These are phyloP conservation scores for Tuctoria greenei DNA, from an alignment of 176 grass and related monocot genomes.

Conservation along the genomic window DNA sequence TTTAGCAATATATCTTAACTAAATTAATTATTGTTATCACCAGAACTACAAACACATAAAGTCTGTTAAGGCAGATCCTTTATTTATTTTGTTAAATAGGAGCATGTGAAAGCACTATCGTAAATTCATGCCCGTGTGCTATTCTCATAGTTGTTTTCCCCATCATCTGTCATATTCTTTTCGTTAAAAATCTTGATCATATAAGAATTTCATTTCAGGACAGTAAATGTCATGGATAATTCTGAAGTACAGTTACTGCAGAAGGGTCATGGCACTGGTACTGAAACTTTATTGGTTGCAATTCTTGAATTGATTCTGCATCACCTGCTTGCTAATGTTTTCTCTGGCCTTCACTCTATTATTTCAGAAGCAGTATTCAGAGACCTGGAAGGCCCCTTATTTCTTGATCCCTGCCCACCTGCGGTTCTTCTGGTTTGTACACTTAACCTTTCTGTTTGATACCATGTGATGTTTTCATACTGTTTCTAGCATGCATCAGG, in stretches of 20 bases:
- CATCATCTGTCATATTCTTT: background rate
- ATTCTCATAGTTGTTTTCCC: background rate
- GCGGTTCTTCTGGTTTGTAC: slow-evolving; percentile 91
- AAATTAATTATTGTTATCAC: background rate
- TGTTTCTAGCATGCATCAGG: slow-evolving; percentile 9
- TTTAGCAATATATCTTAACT: background rate
- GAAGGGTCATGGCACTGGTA: slow-evolving; percentile 63
- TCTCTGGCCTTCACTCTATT: slow-evolving; percentile 34
- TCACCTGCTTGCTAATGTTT: too few relatives aligned
- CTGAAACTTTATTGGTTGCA: slow-evolving; percentile 16
- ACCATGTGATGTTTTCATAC: slow-evolving; percentile 21
- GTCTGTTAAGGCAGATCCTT: background rate
- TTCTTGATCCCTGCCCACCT: slow-evolving; percentile 62
- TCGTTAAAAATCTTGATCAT: slow-evolving; percentile 1
- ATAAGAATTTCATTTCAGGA: slow-evolving; percentile 58
- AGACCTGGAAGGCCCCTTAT: slow-evolving; percentile 64
- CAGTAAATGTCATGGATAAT: slow-evolving; percentile 59
- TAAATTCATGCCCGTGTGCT: background rate
- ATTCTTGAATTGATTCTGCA: too few relatives aligned
- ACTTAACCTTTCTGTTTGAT: slow-evolving; percentile 48
- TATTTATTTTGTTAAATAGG: slow-evolving; percentile 16
- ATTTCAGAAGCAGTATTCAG: slow-evolving; percentile 55
- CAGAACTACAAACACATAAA: background rate
- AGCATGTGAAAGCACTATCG: background rate
- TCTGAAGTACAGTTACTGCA: slow-evolving; percentile 68